Base-by-base conservation (phyloP, 106 monocot genomes). In the Gastrodia elata region DNA sequence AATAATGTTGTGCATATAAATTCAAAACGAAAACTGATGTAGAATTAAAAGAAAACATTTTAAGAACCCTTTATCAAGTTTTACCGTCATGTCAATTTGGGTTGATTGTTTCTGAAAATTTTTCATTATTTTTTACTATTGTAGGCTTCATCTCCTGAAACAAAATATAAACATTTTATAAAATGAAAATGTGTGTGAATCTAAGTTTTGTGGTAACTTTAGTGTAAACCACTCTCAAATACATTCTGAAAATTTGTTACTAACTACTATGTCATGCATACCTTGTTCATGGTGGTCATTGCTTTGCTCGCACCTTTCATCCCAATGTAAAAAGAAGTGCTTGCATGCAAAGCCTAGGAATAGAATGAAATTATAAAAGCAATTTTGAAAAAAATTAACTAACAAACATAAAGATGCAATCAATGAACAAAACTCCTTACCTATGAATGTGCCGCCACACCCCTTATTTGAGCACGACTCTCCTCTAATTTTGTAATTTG, bases 271-370 rank as follows among this genome's bases (percentile, higher is more conserved):
- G 34, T 15, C n/a, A 20, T 67, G 10, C 22, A 67, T 82, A 98
- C 98, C 85, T 93, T 93, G 68, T 98, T 98, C 98, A 98, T 93
- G 42, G 98, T 86, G 61, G 88, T 81, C 98, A 98, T 98, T 68
- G 93, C 93, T 83, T 93, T 98, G 77, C 88, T 98, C 73, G 98
- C 98, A 59, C 98, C 93, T 76, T 93, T 98, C 98, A 98, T 98
- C 71, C 98, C 98, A 70, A 78, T 80, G 80, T 91, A 98, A 77
- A 98, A 91, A 61, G 98, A 98, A 82, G 98, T 98, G 56, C 80
- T 83, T 22, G 98, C 98, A 82, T 98, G 80, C 93, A 93, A 93
- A 59, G 98, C 98, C 98, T 98, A 72, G 10, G 37, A 37, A 36
- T 34, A 11, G 40, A 70, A 30, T 38, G 77, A 59, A 80, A n/a